phyloP scores from a whole-genome alignment of 768 basidiomycete genomes.

The Lactarius deliciosus region DNA sequence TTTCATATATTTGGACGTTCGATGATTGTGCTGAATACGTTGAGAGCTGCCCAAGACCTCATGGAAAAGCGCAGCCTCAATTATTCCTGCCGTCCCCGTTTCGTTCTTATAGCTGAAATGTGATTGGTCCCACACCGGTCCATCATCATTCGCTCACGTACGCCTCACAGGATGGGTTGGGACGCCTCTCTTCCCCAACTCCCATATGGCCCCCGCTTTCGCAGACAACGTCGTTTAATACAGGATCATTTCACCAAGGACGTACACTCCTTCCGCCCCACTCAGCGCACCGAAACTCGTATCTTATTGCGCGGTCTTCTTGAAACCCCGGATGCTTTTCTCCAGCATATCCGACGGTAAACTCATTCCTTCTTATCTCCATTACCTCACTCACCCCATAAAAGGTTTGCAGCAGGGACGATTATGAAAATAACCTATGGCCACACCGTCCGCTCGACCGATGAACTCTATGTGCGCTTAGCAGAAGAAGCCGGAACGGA shows the following conservation, averaged over 20 bases:
- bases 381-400: constrained; percentile 1
- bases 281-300: constrained; percentile 34
- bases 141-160: neutral
- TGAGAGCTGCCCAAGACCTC: constrained; percentile 37
- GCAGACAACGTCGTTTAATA: constrained; percentile 35
- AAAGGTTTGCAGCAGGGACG: constrained; percentile 35
- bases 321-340: constrained; percentile 33
- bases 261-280: constrained; percentile 28
- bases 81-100: constrained; percentile 38
- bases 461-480: constrained; percentile 36
- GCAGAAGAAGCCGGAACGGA: constrained; percentile 33
- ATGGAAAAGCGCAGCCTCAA: constrained; percentile 37
- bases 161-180: constrained; percentile 29
- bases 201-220: constrained; percentile 35
- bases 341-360: constrained; percentile 34
- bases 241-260: constrained; percentile 31
- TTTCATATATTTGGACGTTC: constrained; percentile 34
- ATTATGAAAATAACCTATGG: constrained; percentile 39
- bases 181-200: constrained; percentile 26
- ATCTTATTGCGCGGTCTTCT: constrained; percentile 34
- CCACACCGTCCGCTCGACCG: constrained; percentile 33
- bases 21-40: constrained; percentile 37
- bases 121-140: constrained; percentile 12
- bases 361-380: neutral
- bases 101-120: constrained; percentile 35